A percentile compares a stretch with the other conserved stretches of the same genome.
These are phyloP conservation scores for Fusarium pseudoanthophilum DNA, from an alignment of 2,329 filamentous ascomycete species.

Conservation along the genomic window DNA sequence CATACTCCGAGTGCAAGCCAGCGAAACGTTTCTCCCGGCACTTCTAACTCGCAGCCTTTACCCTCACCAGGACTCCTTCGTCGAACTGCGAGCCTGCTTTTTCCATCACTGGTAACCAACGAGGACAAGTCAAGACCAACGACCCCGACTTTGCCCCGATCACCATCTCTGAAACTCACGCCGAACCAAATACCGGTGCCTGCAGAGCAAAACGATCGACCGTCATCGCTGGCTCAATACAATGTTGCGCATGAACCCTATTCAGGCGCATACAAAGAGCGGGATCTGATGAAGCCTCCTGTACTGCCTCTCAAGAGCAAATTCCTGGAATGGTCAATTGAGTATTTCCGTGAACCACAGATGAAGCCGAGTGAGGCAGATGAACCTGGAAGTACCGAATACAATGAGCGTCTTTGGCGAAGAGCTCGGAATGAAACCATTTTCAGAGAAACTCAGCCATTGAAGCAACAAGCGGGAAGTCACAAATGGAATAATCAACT, in stretches of 20 bases:
- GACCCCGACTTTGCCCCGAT: conserved; percentile 44
- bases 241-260: conserved; percentile 80
- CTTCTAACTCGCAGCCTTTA: conserved; percentile 55
- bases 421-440: conserved; percentile 93
- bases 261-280: conserved; percentile 78
- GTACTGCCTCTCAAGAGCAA: conserved; percentile 80
- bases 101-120: conserved; percentile 65
- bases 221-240: conserved; percentile 72
- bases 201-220: conserved; percentile 78
- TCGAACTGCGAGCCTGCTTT: conserved; percentile 71
- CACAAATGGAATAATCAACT: conserved; percentile 88
- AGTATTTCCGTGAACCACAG: conserved; percentile 97
- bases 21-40: conserved; percentile 55
- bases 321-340: conserved; percentile 95
- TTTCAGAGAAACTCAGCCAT: conserved; percentile 89
- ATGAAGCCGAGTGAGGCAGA: conserved; percentile 98
- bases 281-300: conserved; percentile 68
- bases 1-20: conserved; percentile 55
- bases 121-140: conserved; percentile 57
- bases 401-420: conserved; percentile 94
- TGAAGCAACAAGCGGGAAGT: conserved; percentile 87
- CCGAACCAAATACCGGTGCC: conserved; percentile 62
- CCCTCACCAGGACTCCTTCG: conserved; percentile 69
- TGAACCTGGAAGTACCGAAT: conserved; percentile 94
- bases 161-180: conserved; percentile 52